A percentile compares a stretch with the other conserved stretches of the same genome.
Evolutionary conservation across 208 protist genomes (phyloP).

Genomic region (Crithidia bombi): DNA sequence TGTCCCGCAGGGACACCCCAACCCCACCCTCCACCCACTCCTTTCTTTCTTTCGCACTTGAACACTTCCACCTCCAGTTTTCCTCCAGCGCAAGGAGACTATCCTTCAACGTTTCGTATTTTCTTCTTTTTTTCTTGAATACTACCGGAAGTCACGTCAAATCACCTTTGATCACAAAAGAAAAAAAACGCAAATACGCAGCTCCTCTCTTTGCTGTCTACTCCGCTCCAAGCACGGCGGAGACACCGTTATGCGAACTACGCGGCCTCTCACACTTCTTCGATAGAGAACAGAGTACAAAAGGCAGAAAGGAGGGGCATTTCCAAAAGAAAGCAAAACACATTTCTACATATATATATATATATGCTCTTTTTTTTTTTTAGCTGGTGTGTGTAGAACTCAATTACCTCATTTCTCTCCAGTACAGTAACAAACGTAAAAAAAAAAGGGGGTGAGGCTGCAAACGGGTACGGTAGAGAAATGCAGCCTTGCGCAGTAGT

Average conservation of each 20-base stretch:
- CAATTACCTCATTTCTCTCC: too few species aligned
- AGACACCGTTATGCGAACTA: not conserved
- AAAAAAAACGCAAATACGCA: not conserved
- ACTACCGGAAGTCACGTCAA: constrained; percentile 10
- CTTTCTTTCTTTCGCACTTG: not conserved
- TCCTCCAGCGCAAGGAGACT: not conserved
- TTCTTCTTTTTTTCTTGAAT: constrained; percentile 20
- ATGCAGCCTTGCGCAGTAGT: not conserved
- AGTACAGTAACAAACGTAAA: not conserved
- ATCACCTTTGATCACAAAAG: constrained; percentile 8
- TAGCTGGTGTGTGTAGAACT: not conserved
- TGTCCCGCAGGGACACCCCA: too few species aligned
- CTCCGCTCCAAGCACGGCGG: not conserved
- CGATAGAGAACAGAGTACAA: not conserved
- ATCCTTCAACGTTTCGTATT: constrained; percentile 10
- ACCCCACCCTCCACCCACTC: too few species aligned
- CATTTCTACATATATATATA: constrained; percentile 9
- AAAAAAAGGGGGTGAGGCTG: constrained; percentile 6
- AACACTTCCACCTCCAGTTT: not conserved
- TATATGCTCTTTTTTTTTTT: not conserved
- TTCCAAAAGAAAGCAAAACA: constrained; percentile 24
- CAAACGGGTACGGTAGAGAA: not conserved
- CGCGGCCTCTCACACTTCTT: too few species aligned
- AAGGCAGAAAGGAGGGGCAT: constrained; percentile 7
- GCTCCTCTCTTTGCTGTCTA: not conserved